phyloP scores from a whole-genome alignment of 495 filamentous ascomycete genomes.

The Tuber magnatum region DNA sequence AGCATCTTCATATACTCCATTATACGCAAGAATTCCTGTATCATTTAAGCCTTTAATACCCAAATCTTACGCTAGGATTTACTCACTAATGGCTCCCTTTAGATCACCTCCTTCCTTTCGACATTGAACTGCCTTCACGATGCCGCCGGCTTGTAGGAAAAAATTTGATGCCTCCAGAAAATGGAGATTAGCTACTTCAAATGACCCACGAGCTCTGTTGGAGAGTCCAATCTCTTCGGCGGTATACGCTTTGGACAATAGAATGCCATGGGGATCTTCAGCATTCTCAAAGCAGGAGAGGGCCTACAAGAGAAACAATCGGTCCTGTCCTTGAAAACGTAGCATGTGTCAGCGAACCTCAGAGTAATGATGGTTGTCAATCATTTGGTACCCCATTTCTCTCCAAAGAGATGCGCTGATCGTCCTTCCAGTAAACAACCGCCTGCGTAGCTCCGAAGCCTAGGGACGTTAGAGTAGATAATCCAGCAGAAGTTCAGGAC shows the following conservation, averaged over 20 bases:
- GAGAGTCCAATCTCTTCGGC: slow-evolving; percentile 9
- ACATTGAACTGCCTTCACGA: too few relatives aligned
- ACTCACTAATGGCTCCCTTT: slow-evolving; percentile 20
- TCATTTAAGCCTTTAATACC: not conserved
- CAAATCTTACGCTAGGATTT: not conserved
- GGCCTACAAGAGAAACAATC: slow-evolving; percentile 12
- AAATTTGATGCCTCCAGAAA: slow-evolving; percentile 16
- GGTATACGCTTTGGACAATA: slow-evolving; percentile 17
- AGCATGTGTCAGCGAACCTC: slow-evolving; percentile 1
- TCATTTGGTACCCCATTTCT: slow-evolving; percentile 26
- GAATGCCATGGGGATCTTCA: not conserved
- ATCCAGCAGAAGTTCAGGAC: not conserved
- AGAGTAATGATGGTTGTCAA: slow-evolving; percentile 7
- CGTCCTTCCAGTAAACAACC: slow-evolving; percentile 5
- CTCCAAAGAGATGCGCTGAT: slow-evolving; percentile 21
- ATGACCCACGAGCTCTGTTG: slow-evolving; percentile 11
- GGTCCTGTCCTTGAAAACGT: not conserved
- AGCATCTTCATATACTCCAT: slow-evolving; percentile 18
- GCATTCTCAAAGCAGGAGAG: slow-evolving; percentile 20
- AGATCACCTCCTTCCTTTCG: slow-evolving; percentile 5
- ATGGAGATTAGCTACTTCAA: slow-evolving; percentile 7
- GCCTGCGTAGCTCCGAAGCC: slow-evolving; percentile 5
- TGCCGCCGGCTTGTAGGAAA: too few relatives aligned
- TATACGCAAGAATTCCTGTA: slow-evolving; percentile 22
- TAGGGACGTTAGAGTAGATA: slow-evolving; percentile 6